Percentiles rank a stretch among this genome's conserved stretches.
phyloP scores from a whole-genome alignment of 306 rosid species.

The Quercus variabilis region DNA sequence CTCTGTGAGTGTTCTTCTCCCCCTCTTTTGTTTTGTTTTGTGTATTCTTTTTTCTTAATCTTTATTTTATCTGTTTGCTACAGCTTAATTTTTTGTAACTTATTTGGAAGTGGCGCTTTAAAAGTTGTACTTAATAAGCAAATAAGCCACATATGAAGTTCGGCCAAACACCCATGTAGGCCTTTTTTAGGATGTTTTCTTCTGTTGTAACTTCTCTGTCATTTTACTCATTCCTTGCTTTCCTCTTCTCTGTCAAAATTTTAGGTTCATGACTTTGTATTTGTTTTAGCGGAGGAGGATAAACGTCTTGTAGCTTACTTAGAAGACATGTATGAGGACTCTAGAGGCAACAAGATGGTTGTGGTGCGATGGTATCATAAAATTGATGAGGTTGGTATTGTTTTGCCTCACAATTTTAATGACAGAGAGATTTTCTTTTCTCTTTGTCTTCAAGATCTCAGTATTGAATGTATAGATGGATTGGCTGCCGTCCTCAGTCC shows the following conservation, averaged over 20 bases:
- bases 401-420: conserved; percentile 74
- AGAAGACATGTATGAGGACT: conserved; percentile 93
- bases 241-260: conserved; percentile 5
- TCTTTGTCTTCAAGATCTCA: conserved; percentile 95
- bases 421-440: conserved; percentile 95
- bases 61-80: no score
- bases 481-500: conserved; percentile 84
- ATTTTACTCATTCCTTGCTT: conserved; percentile 17
- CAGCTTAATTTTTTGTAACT: no score
- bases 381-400: conserved; percentile 93
- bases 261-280: conserved; percentile 81
- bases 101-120: no score
- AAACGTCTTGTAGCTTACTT: conserved; percentile 86
- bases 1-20: conserved; percentile 46
- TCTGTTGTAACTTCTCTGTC: not conserved
- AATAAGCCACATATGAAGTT: no score
- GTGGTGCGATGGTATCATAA: conserved; percentile 98
- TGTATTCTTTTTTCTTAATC: no score
- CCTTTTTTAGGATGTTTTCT: not conserved
- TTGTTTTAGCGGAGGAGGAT: conserved; percentile 85
- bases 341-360: conserved; percentile 89
- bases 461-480: conserved; percentile 97
- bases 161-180: not conserved
- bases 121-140: no score
- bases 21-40: not conserved